Conservation (phyloP, 352 stramenopile species). For the Globisporangium abappressorium region DNA sequence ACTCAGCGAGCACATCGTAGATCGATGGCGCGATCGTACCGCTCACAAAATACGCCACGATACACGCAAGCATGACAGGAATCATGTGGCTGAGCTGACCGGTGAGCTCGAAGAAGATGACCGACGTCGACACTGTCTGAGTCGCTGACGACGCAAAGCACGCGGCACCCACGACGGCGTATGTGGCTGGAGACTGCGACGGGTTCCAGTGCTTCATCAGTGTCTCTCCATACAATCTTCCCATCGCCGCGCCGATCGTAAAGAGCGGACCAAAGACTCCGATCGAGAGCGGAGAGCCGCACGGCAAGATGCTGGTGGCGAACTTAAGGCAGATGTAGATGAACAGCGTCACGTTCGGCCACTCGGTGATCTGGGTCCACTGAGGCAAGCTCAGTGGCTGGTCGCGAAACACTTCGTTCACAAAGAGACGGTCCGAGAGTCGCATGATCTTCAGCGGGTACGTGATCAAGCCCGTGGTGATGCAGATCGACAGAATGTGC, state of each 20-base stretch:
- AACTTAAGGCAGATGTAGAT: conserved; percentile 78
- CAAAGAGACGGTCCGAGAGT: conserved; percentile 59
- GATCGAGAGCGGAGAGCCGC: conserved; percentile 69
- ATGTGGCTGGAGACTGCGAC: conserved; percentile 75
- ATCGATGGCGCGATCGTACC: conserved; percentile 78
- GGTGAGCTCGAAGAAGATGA: conserved; percentile 88
- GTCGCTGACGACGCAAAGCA: conserved; percentile 90
- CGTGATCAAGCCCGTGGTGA: conserved; percentile 55
- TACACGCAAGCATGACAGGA: conserved; percentile 77
- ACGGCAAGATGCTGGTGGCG: conserved; percentile 60
- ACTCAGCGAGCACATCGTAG: conserved; percentile 82
- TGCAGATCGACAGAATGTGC: conserved; percentile 59
- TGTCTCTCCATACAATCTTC: conserved; percentile 72
- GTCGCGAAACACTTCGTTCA: conserved; percentile 80
- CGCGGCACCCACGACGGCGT: conserved; percentile 89
- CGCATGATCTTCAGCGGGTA: conserved; percentile 74
- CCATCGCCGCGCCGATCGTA: conserved; percentile 74
- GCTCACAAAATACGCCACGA: conserved; percentile 79
- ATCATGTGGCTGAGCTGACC: conserved; percentile 82
- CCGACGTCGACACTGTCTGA: conserved; percentile 81
- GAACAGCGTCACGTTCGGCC: conserved; percentile 54
- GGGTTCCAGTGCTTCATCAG: conserved; percentile 76
- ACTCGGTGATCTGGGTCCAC: conserved; percentile 63
- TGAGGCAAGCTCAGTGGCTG: conserved; percentile 50
- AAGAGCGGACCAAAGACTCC: conserved; percentile 83